Base-by-base conservation (phyloP, 345 rosid genomes). In the Heritiera littoralis region DNA sequence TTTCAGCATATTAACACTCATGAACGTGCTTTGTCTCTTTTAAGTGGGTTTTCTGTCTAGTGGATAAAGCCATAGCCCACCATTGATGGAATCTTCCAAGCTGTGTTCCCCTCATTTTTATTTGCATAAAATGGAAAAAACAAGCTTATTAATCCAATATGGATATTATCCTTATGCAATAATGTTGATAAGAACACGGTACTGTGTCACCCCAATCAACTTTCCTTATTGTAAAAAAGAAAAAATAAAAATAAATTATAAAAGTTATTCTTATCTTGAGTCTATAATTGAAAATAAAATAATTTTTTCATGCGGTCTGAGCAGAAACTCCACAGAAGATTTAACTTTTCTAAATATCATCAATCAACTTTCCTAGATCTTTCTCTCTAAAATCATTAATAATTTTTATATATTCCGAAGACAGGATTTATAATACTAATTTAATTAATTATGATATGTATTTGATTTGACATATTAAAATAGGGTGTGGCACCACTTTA, bases 51-150 rank as follows among this genome's bases (percentile, higher is more conserved):
- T 63, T 49, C 38, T 48, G 56, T 63, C 40, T 74, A 78, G 72
- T 67, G 78, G 81, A 73, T n/a, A 59, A 7, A 56, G 3, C 10
- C 12, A n/a, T 58, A 65, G 51, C 45, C 67, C 55, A 46, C 54
- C 32, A 51, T 11, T 51, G 64, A 38, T 52, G 80, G 80, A 72
- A 81, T 71, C 80, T 80, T 80, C 67, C 38, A 17, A 73, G 64
- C 66, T 30, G 45, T 40, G 69, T 23, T n/a, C 41, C 49, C 14
- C 2, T 49, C 0, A 48, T 54, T 55, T 78, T 32, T 71, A 41
- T 41, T 2, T 41, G 3, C 74, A 54, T 51, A 12, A 14, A 20
- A 30, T 59, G 45, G 4, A 60, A 12, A 51, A 32, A 28, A 30
- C 0, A 3, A 0, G 6, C 9, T 4, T 1, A 41, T 28, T 7